These are phyloP conservation scores for Fusarium fracticaudum DNA, from an alignment of 2,329 filamentous ascomycete species.

Conservation along the genomic window DNA sequence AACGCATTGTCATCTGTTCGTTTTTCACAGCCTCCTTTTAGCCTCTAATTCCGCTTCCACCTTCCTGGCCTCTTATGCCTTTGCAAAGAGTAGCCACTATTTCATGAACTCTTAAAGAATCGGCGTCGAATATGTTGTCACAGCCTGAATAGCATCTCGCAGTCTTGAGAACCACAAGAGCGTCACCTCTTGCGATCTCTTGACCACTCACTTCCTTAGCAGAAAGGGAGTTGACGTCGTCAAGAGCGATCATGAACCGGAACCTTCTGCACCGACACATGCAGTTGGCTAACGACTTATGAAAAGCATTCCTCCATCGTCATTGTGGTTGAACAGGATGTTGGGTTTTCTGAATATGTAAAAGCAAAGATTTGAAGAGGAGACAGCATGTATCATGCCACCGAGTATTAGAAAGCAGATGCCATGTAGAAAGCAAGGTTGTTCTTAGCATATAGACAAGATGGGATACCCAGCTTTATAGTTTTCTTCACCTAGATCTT, in stretches of 20 bases:
- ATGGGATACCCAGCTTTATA: conserved; percentile 43
- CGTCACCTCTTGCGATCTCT: conserved; percentile 5
- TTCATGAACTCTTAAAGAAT: conserved; percentile 18
- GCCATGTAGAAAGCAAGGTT: conserved; percentile 40
- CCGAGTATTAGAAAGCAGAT: conserved; percentile 26
- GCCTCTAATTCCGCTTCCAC: conserved; percentile 17
- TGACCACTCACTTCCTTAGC: not conserved
- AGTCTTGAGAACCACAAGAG: conserved; percentile 9
- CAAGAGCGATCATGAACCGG: conserved; percentile 31
- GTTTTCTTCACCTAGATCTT: conserved; percentile 27
- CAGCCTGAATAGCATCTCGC: conserved; percentile 21
- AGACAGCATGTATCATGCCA: conserved; percentile 23
- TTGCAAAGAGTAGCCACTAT: conserved; percentile 20
- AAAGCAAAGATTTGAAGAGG: conserved; percentile 31
- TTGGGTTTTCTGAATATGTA: conserved; percentile 33
- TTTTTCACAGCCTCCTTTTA: not conserved
- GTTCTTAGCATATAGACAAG: conserved; percentile 40
- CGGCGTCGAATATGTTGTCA: conserved; percentile 25
- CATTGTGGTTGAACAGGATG: conserved; percentile 28
- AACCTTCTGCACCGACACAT: conserved; percentile 25
- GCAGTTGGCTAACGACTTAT: conserved; percentile 33
- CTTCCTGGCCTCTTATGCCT: conserved; percentile 22
- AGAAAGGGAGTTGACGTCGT: conserved; percentile 20
- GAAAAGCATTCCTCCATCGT: conserved; percentile 34
- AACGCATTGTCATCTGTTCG: conserved; percentile 27